Conservation (phyloP, 768 basidiomycete species). For the Tulasnella sp. region DNA sequence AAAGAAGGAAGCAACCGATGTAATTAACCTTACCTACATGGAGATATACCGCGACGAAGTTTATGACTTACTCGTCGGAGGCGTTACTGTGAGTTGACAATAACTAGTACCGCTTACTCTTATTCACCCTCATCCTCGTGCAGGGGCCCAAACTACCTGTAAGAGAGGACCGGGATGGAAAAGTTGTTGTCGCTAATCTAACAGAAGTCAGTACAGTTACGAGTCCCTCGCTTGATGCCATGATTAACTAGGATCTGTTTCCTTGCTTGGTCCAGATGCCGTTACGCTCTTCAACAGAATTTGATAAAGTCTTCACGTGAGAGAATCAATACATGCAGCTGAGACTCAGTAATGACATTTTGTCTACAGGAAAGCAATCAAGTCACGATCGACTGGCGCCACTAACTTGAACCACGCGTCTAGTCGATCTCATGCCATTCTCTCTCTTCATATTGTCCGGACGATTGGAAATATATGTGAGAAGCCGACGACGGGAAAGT, state of each 20-base stretch:
- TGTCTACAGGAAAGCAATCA: slow-evolving; percentile 24
- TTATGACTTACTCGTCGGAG: slow-evolving; percentile 69
- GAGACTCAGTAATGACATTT: background rate
- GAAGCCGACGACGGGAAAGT: background rate
- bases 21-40: slow-evolving; percentile 59
- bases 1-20: slow-evolving; percentile 28
- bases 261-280: background rate
- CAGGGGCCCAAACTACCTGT: slow-evolving; percentile 48
- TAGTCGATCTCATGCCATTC: slow-evolving; percentile 80
- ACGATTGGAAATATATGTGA: slow-evolving; percentile 23
- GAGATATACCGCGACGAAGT: slow-evolving; percentile 90
- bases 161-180: slow-evolving; percentile 41
- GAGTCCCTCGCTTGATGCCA: background rate
- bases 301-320: background rate
- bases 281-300: background rate
- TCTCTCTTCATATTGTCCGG: slow-evolving; percentile 61
- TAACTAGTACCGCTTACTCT: background rate
- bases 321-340: background rate
- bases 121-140: background rate
- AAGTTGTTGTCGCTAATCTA: slow-evolving; percentile 48
- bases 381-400: slow-evolving; percentile 72
- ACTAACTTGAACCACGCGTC: slow-evolving; percentile 78
- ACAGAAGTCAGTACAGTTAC: slow-evolving; percentile 20
- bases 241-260: background rate
- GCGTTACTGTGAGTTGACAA: slow-evolving; percentile 46